phyloP scores from a whole-genome alignment of 2,329 filamentous ascomycete genomes.

The Hysterium pulicare region DNA sequence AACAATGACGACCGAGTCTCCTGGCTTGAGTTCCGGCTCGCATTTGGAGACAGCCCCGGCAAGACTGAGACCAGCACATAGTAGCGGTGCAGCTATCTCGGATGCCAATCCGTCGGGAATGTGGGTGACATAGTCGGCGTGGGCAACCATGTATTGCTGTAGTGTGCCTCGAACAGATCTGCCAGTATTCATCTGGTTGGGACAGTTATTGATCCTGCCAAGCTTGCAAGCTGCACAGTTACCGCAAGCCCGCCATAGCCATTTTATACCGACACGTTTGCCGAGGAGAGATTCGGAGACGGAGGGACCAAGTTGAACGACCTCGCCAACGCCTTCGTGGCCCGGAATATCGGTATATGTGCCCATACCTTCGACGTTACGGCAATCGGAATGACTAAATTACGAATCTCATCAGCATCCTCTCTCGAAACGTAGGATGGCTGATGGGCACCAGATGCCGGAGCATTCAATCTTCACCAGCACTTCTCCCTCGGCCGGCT shows the following conservation, averaged over 20 bases:
- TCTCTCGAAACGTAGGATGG: too few relatives aligned
- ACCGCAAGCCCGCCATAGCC: conserved; percentile 44
- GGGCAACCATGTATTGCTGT: conserved; percentile 34
- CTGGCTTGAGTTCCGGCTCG: conserved; percentile 67
- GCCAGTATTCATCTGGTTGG: conserved; percentile 42
- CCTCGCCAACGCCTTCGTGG: conserved; percentile 46
- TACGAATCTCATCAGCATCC: too few relatives aligned
- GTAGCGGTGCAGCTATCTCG: conserved; percentile 34
- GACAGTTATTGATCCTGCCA: conserved; percentile 42
- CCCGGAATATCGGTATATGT: conserved; percentile 47
- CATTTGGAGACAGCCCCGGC: conserved; percentile 84
- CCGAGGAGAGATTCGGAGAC: conserved; percentile 27
- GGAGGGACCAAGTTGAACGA: conserved; percentile 34
- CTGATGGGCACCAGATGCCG: conserved; percentile 38
- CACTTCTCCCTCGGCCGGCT: conserved; percentile 39
- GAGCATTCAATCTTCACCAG: conserved; percentile 48
- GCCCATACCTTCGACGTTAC: conserved; percentile 42
- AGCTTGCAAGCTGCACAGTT: conserved; percentile 35
- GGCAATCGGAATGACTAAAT: conserved; percentile 46
- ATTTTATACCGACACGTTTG: conserved; percentile 44
- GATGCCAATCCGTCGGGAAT: conserved; percentile 37
- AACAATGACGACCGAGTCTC: conserved; percentile 76
- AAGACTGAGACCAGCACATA: conserved; percentile 50
- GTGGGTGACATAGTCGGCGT: conserved; percentile 28
- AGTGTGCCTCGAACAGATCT: conserved; percentile 34